These are phyloP conservation scores for Sclerotinia borealis DNA, from an alignment of 2,329 filamentous ascomycete species.

Conservation along the genomic window DNA sequence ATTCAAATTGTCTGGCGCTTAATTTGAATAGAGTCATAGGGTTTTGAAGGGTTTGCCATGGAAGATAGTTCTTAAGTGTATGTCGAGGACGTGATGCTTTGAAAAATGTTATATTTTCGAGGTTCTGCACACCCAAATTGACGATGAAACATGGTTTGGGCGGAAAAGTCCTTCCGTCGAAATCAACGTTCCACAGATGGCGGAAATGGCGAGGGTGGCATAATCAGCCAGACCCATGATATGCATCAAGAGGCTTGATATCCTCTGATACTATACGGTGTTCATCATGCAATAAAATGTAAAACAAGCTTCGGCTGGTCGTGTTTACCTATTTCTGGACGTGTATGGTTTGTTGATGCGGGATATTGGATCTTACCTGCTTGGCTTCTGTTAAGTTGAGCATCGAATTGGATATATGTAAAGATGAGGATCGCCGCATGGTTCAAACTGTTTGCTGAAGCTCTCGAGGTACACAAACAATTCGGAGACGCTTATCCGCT, in stretches of 20 bases:
- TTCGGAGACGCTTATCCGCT: not conserved
- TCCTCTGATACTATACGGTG: not conserved
- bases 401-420: constrained; percentile 2
- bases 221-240: not conserved
- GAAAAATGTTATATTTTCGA: not conserved
- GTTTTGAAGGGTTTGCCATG: not conserved
- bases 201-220: not conserved
- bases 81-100: not conserved
- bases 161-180: not conserved
- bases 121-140: not conserved
- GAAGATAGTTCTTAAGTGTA: not conserved
- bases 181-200: not conserved
- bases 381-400: not conserved
- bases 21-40: not conserved
- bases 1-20: not conserved
- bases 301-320: not conserved
- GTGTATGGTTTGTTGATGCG: not conserved
- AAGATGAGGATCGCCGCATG: constrained; percentile 7
- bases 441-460: not conserved
- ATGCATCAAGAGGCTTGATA: constrained; percentile 1
- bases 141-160: not conserved
- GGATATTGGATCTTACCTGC: not conserved
- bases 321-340: not conserved
- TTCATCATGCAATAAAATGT: not conserved
- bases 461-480: not conserved